phyloP scores from a whole-genome alignment of 2,329 filamentous ascomycete genomes.

The Botryotinia narcissicola region DNA sequence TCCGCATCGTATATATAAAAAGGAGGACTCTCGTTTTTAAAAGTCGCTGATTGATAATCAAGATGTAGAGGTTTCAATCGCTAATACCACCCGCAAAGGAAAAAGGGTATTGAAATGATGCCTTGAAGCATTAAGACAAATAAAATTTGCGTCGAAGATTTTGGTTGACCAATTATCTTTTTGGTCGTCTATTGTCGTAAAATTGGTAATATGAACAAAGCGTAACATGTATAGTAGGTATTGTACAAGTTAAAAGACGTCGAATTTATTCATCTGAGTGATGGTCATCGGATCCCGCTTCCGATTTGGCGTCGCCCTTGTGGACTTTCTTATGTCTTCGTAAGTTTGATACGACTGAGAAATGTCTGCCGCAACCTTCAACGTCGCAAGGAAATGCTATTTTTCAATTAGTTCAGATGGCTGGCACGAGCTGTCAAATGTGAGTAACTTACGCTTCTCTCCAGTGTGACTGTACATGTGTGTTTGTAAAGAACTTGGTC shows the following conservation, averaged over 20 bases:
- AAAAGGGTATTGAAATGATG: slow-evolving; percentile 14
- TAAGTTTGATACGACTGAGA: slow-evolving; percentile 95
- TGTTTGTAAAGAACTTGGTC: slow-evolving; percentile 90
- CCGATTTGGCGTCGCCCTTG: slow-evolving; percentile 68
- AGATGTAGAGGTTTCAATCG: background rate
- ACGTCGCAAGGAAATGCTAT: slow-evolving; percentile 91
- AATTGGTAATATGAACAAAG: slow-evolving; percentile 13
- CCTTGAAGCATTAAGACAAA: background rate
- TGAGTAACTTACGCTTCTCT: slow-evolving; percentile 79
- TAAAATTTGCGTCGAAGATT: background rate
- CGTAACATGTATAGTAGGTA: background rate
- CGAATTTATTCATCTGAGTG: slow-evolving; percentile 50
- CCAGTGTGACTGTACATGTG: slow-evolving; percentile 99
- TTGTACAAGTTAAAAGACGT: slow-evolving; percentile 10
- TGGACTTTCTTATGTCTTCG: slow-evolving; percentile 95
- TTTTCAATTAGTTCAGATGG: slow-evolving; percentile 12
- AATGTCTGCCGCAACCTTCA: slow-evolving; percentile 90
- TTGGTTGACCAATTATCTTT: slow-evolving; percentile 5
- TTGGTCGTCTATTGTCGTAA: slow-evolving; percentile 16
- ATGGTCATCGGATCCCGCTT: slow-evolving; percentile 59
- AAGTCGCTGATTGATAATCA: slow-evolving; percentile 7
- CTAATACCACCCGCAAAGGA: background rate
- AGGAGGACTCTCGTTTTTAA: background rate
- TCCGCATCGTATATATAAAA: background rate
- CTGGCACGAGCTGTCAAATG: background rate